These are phyloP conservation scores for Quercus parvula DNA, from an alignment of 306 rosid genomes.

Conservation along the genomic window DNA sequence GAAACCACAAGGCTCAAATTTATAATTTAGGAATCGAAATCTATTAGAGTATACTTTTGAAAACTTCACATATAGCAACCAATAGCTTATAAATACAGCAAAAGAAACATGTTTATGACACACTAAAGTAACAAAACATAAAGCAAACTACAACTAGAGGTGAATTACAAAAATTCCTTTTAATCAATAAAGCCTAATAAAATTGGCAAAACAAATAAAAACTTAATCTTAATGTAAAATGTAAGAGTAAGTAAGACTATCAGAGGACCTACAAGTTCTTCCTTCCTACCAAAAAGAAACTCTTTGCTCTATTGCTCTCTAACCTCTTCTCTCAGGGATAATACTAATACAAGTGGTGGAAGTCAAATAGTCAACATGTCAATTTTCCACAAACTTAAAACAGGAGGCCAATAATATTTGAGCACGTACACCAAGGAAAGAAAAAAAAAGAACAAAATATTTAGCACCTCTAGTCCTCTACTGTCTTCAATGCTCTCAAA, in stretches of 20 bases:
- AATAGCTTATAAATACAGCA: neutral
- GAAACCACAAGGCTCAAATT: neutral
- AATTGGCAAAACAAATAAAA: neutral
- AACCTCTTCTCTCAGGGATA: neutral
- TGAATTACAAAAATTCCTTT: conserved; percentile 18
- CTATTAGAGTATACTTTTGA: neutral
- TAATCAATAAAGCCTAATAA: conserved; percentile 8
- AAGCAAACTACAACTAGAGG: conserved; percentile 6
- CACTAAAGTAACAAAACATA: conserved; percentile 7
- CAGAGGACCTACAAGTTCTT: conserved; percentile 15
- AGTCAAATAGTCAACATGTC: neutral
- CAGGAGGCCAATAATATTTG: conserved; percentile 13
- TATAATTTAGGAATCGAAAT: neutral
- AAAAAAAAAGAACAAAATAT: neutral
- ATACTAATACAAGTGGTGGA: conserved; percentile 21
- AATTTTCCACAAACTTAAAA: neutral
- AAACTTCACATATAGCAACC: neutral
- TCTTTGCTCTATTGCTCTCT: neutral
- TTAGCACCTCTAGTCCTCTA: neutral
- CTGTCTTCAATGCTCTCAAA: conserved; percentile 5
- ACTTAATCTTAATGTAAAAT: conserved; percentile 1
- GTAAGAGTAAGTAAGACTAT: neutral
- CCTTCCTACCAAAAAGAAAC: conserved; percentile 2
- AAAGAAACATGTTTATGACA: conserved; percentile 10
- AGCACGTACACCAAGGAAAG: conserved; percentile 10